Evolutionary conservation across 495 filamentous ascomycete species (phyloP), one percentile per base, ranked within the genome.

Genomic region (Aspergillus steynii): DNA sequence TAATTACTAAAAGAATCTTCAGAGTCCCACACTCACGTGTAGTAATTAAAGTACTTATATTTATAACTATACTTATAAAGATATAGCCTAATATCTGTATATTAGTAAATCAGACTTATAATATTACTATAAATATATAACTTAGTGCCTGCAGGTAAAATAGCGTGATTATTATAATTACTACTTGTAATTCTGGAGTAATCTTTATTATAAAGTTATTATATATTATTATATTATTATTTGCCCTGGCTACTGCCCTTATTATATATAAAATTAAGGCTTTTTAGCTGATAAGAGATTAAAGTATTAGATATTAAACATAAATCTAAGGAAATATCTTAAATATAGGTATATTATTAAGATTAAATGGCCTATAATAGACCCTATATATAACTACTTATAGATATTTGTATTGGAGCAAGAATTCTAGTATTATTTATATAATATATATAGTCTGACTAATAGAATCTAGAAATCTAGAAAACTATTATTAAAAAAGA

Each of bases 211-310:
- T 37, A 28, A 25, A 26, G 52, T 54, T 28, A n/a, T 54, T 25
- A 54, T 31, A 27, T 54, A 37, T 32, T n/a, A 28, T 26, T 37
- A 54, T 25, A 54, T 28, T 31, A 28, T 54, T 25, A 31, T 54
- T 37, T 28, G 52, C 2, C 52, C 52, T 4, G 31, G 52, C 5
- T 54, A 54, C 28, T 54, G 31, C n/a, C 52, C 52, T 54, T 54
- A 28, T 31, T 54, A 28, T 37, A 2, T 37, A 2, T 37, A 8
- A 8, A 37, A 37, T 37, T 2, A 37, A 37, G 9, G 8, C 34
- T 8, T 37, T 8, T 8, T 8, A 37, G 34, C 34, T 10, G 34
- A 37, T 8, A 10, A 37, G 8, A 37, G 34, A 12, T n/a, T 54
- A 28, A 54, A 54, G 29, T 37, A 34, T 9, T 54, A 8, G 52